Conservation (phyloP, 371 early-diverging fungal species). For the Chytridium lagenaria region DNA sequence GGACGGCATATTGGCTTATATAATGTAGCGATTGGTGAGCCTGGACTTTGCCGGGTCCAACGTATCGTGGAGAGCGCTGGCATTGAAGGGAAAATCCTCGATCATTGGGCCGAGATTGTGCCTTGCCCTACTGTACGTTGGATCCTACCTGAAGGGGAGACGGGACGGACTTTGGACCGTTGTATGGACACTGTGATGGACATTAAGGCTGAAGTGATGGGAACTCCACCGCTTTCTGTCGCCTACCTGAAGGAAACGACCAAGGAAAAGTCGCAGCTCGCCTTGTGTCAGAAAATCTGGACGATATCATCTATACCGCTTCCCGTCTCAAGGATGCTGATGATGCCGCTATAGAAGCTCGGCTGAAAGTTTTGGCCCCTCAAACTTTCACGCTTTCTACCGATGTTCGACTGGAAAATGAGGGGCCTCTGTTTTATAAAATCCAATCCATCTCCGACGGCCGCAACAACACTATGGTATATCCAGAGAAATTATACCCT, state of each 20-base stretch:
- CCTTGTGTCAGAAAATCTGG: neutral
- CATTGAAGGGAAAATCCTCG: conserved; percentile 23
- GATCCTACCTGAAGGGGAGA: conserved; percentile 18
- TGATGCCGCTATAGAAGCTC: conserved; percentile 9
- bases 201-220: conserved; percentile 27
- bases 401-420: conserved; percentile 34
- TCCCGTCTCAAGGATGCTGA: conserved; percentile 5
- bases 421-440: conserved; percentile 35
- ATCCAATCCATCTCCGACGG: conserved; percentile 47
- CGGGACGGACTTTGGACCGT: conserved; percentile 28
- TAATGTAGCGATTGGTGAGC: conserved; percentile 21
- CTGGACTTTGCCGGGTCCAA: conserved; percentile 40
- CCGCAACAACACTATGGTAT: conserved; percentile 50
- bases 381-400: conserved; percentile 17
- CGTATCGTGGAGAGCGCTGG: conserved; percentile 35
- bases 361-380: conserved; percentile 12
- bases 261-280: neutral
- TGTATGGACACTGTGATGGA: conserved; percentile 38
- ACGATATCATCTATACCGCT: neutral
- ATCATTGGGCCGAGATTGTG: conserved; percentile 34
- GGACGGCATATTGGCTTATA: conserved; percentile 25
- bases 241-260: conserved; percentile 11
- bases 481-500: conserved; percentile 11
- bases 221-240: conserved; percentile 38
- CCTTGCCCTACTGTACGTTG: conserved; percentile 43